A percentile compares a stretch with the other conserved stretches of the same genome.
Evolutionary conservation across 495 filamentous ascomycete species (phyloP).

Genomic region (Trichoderma asperelloides): DNA sequence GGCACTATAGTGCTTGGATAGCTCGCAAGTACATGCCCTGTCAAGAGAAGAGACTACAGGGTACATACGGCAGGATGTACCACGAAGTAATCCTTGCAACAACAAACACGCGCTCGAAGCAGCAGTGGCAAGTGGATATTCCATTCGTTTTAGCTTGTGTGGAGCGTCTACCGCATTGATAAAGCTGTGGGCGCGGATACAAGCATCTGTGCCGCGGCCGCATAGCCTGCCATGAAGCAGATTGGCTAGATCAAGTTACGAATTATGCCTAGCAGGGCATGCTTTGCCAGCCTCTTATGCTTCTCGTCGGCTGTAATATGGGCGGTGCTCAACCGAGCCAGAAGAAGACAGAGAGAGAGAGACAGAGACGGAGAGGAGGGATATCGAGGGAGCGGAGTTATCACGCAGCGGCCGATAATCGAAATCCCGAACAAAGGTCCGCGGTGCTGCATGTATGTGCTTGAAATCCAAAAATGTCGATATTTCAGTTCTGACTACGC

Average conservation of each 20-base stretch:
- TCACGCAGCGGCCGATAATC: neutral
- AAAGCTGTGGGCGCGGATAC: conserved; percentile 1
- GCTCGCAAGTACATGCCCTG: neutral
- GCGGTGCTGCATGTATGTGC: neutral
- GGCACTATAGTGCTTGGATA: too few species aligned
- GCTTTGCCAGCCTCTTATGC: neutral
- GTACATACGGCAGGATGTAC: too few species aligned
- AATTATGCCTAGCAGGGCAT: neutral
- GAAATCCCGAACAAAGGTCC: neutral
- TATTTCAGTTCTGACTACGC: neutral
- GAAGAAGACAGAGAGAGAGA: neutral
- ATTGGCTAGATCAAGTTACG: neutral
- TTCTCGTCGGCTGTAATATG: neutral
- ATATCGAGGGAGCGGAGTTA: neutral
- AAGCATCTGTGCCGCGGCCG: conserved; percentile 4
- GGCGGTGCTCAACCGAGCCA: neutral
- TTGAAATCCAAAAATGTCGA: neutral
- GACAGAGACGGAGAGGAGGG: neutral
- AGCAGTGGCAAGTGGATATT: too few species aligned
- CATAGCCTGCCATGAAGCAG: neutral
- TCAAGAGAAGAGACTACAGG: neutral
- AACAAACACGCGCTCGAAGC: too few species aligned
- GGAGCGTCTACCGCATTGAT: neutral
- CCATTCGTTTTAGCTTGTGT: neutral
- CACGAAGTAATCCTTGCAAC: too few species aligned